phyloP scores from a whole-genome alignment of 805 yeast species.

The Lipomyces sp. region DNA sequence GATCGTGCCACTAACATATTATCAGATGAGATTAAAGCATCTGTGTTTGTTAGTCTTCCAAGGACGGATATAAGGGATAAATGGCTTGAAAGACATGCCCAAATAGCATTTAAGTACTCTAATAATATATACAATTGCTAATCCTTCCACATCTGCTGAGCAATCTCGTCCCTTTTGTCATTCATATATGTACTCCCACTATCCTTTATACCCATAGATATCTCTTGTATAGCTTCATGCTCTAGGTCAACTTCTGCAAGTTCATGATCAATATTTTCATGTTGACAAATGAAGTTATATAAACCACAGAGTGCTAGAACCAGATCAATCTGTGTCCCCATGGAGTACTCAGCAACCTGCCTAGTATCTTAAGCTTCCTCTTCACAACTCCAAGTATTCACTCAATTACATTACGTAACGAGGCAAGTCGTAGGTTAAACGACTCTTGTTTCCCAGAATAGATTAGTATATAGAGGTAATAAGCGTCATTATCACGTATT shows the following conservation, averaged over 20 bases:
- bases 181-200: neutral
- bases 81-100: neutral
- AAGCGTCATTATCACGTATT: neutral
- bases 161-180: neutral
- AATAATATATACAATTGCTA: neutral
- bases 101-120: neutral
- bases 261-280: neutral
- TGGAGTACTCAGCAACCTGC: neutral
- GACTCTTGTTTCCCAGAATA: neutral
- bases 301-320: neutral
- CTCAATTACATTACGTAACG: neutral
- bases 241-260: neutral
- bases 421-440: neutral
- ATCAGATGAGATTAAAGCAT: neutral
- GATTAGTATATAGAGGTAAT: neutral
- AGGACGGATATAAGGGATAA: neutral
- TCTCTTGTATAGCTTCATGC: neutral
- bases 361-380: neutral
- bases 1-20: neutral
- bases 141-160: neutral
- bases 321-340: neutral
- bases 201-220: neutral
- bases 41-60: conserved; percentile 1
- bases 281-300: neutral
- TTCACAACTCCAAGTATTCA: conserved; percentile 1